Base-by-base conservation (phyloP, 306 rosid species). In the Cercis canadensis region DNA sequence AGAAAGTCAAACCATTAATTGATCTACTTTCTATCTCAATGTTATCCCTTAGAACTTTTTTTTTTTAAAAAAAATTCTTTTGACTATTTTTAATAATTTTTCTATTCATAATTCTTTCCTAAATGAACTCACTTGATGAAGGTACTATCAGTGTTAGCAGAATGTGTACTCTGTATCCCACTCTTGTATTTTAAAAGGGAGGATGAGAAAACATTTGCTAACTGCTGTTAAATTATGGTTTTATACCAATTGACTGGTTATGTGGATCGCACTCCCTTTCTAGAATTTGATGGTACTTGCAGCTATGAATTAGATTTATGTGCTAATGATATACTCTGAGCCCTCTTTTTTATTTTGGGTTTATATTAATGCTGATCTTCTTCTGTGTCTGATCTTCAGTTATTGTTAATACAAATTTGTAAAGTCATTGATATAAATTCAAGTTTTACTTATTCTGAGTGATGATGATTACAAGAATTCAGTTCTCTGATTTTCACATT, bases 391-490 rank as follows among this genome's bases (percentile, higher is more conserved):
- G 17, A 45, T 75, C 17, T 32, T 62, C 45, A 12, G 32, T 52
- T 11, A 46, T 75, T 67, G 43, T 64, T 62, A 57, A 47, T 46
- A 37, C 40, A 12, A 46, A 58, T 55, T 74, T 44, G 11, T 29
- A 16, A 49, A 54, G 6, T 19, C 43, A 36, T 34, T 52, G 39
- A 11, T 31, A 13, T 14, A n/a, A n/a, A n/a, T n/a, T n/a, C n/a
- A n/a, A n/a, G n/a, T n/a, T n/a, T n/a, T n/a, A n/a, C n/a, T n/a
- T n/a, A n/a, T n/a, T n/a, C n/a, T n/a, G n/a, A n/a, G n/a, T n/a
- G n/a, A n/a, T n/a, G n/a, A n/a, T n/a, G n/a, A n/a, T n/a, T n/a
- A n/a, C n/a, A n/a, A n/a, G n/a, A n/a, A n/a, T n/a, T n/a, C n/a
- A n/a, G n/a, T n/a, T n/a, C n/a, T n/a, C n/a, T n/a, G n/a, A n/a